Conservation (phyloP, 1,284 basidiomycete species). For the Athelia psychrophila region DNA sequence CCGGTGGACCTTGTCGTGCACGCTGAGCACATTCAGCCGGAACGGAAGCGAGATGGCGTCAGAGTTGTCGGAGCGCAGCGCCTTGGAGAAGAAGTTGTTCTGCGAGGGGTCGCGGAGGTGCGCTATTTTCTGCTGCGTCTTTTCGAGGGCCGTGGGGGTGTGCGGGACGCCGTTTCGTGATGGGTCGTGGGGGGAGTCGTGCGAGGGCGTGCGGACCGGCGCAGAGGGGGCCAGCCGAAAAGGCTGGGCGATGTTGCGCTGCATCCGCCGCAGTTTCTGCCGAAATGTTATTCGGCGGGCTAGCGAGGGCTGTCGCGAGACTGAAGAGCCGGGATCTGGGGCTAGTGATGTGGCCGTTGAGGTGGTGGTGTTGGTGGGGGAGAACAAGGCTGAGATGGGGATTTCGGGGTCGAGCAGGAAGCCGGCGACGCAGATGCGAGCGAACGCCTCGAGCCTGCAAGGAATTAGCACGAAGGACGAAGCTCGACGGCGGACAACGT, state of each 20-base stretch:
- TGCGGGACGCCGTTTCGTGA: slow-evolving; percentile 9
- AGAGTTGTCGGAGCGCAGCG: slow-evolving; percentile 44
- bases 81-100: slow-evolving; percentile 46
- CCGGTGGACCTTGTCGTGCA: slow-evolving; percentile 50
- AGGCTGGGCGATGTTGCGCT: slow-evolving; percentile 37
- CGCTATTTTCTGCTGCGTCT: background rate
- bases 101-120: slow-evolving; percentile 31
- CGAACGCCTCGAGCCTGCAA: slow-evolving; percentile 78
- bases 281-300: slow-evolving; percentile 34
- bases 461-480: slow-evolving; percentile 6
- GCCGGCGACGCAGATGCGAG: slow-evolving; percentile 90
- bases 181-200: slow-evolving; percentile 12
- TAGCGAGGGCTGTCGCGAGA: slow-evolving; percentile 29
- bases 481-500: slow-evolving; percentile 31
- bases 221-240: slow-evolving; percentile 35
- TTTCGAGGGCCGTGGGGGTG: slow-evolving; percentile 13
- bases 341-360: slow-evolving; percentile 17
- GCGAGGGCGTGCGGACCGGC: slow-evolving; percentile 12
- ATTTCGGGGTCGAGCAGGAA: slow-evolving; percentile 88
- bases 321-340: slow-evolving; percentile 17
- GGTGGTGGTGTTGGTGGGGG: slow-evolving; percentile 30
- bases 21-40: slow-evolving; percentile 53
- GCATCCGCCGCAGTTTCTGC: slow-evolving; percentile 34
- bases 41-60: slow-evolving; percentile 63
- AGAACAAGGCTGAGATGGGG: slow-evolving; percentile 52